Percentiles rank a stretch among this genome's conserved stretches.
Evolutionary conservation across 2,329 filamentous ascomycete genomes (phyloP).

Genomic region (Alternaria gansuensis): DNA sequence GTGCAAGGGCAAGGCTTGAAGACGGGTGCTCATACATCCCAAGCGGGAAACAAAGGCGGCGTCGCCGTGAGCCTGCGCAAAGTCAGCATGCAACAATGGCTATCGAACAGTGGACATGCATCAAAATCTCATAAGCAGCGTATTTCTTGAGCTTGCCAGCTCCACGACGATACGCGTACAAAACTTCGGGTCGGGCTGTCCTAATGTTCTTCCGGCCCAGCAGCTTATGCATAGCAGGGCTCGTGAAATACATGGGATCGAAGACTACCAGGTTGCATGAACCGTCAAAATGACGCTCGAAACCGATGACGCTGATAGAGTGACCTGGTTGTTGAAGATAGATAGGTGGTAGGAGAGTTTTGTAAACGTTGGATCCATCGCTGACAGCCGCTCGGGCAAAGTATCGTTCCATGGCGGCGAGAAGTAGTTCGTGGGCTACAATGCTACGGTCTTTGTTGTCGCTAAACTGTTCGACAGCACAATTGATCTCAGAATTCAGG

Average conservation of each 20-base stretch:
- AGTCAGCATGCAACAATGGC: constrained; percentile 13
- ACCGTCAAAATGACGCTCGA: constrained; percentile 74
- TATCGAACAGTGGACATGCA: constrained; percentile 59
- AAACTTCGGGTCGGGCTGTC: constrained; percentile 66
- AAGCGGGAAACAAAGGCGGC: constrained; percentile 52
- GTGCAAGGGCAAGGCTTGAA: constrained; percentile 10
- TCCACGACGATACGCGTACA: constrained; percentile 72
- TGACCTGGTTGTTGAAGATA: constrained; percentile 93
- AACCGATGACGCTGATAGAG: constrained; percentile 87
- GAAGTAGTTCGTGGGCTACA: constrained; percentile 64
- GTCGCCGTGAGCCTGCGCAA: constrained; percentile 47
- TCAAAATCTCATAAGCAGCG: constrained; percentile 80
- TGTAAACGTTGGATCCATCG: constrained; percentile 67
- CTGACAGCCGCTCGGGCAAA: constrained; percentile 67
- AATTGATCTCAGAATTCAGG: constrained; percentile 69
- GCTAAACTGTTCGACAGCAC: constrained; percentile 62
- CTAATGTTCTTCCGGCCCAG: constrained; percentile 57
- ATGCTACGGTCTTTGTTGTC: constrained; percentile 58
- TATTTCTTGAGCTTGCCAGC: constrained; percentile 73
- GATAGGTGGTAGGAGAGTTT: constrained; percentile 79
- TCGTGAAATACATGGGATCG: constrained; percentile 82
- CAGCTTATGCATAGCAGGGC: constrained; percentile 68
- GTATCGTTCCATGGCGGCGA: constrained; percentile 75
- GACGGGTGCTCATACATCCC: constrained; percentile 51
- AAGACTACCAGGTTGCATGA: constrained; percentile 79